Percentiles rank a stretch among this genome's conserved stretches.
phyloP scores from a whole-genome alignment of 129 eudicot genomes.

The Flaveria brownii region DNA sequence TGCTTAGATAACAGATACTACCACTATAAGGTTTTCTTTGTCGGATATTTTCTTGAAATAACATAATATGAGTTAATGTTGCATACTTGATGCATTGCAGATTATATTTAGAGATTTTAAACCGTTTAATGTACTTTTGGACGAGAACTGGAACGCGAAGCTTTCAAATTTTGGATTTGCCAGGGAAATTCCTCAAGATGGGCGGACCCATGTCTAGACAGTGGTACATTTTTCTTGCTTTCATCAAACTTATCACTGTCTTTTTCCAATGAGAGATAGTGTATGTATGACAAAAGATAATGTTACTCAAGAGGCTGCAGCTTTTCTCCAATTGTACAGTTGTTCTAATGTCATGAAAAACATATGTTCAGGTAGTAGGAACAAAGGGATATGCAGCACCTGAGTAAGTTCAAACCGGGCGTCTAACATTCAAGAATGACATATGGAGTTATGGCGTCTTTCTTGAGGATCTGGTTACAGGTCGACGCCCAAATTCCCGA shows the following conservation, averaged over 20 bases:
- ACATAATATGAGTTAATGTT: background rate
- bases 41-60: background rate
- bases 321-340: background rate
- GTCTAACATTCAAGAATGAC: constrained; percentile 55
- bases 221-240: constrained; percentile 44
- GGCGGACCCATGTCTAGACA: constrained; percentile 68
- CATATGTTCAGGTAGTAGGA: constrained; percentile 48
- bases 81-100: constrained; percentile 34
- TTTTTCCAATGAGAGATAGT: background rate
- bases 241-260: background rate
- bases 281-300: background rate
- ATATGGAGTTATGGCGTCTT: constrained; percentile 68
- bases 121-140: constrained; percentile 82
- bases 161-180: constrained; percentile 88
- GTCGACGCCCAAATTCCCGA: constrained; percentile 52
- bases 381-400: constrained; percentile 76
- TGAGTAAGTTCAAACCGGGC: constrained; percentile 61
- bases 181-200: constrained; percentile 66
- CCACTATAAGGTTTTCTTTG: constrained; percentile 34
- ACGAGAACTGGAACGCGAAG: constrained; percentile 77
- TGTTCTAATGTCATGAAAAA: background rate
- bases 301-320: too few relatives aligned
- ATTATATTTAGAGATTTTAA: constrained; percentile 82
- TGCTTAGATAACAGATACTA: background rate
- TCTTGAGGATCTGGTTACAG: constrained; percentile 61